Evolutionary conservation across 139 green algal genomes (phyloP).

Genomic region (Chlorella sorokiniana): DNA sequence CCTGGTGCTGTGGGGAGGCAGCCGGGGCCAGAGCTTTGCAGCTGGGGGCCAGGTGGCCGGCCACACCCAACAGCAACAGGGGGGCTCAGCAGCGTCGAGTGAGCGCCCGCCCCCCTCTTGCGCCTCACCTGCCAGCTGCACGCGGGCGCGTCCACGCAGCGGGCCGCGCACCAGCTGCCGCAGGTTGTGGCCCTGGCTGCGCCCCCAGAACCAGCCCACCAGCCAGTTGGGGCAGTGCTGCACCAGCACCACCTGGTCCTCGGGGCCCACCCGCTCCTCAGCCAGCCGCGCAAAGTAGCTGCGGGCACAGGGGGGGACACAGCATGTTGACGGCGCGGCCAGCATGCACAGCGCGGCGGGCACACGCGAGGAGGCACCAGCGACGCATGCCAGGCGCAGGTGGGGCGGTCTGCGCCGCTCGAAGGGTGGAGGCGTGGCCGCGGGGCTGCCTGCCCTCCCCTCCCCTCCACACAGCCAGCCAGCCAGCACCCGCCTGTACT

Average conservation of each 20-base stretch:
- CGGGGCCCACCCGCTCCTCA: slow-evolving; percentile 73
- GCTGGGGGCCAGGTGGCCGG: background rate
- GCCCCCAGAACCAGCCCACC: slow-evolving; percentile 78
- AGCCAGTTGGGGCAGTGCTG: slow-evolving; percentile 90
- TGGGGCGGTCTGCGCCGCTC: no score
- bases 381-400: no score
- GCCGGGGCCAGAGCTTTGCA: no score
- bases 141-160: slow-evolving; percentile 68
- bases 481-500: slow-evolving; percentile 59
- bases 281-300: slow-evolving; percentile 89
- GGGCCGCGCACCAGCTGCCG: slow-evolving; percentile 81
- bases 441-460: no score
- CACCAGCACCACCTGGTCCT: slow-evolving; percentile 83
- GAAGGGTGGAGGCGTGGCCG: no score
- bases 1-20: background rate
- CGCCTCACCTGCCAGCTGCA: slow-evolving; percentile 70
- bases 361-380: no score
- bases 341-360: background rate
- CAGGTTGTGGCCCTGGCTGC: slow-evolving; percentile 63
- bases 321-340: background rate
- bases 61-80: background rate
- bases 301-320: background rate
- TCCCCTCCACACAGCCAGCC: background rate
- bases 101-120: no score
- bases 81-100: background rate